A percentile compares a stretch with the other conserved stretches of the same genome.
Conservation (phyloP, 768 basidiomycete genomes). For the Leccinum ochraceum region DNA sequence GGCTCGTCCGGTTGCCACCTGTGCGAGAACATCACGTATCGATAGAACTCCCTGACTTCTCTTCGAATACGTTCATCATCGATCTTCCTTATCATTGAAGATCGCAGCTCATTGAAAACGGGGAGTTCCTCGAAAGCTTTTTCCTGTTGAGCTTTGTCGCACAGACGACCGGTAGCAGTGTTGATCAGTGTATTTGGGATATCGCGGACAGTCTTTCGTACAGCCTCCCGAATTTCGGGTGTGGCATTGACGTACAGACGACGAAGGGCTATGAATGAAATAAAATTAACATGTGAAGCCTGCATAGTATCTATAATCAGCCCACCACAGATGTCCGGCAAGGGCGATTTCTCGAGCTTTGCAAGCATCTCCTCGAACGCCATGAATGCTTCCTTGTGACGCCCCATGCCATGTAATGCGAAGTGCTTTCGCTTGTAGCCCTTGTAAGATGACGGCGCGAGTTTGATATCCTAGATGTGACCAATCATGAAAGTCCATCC, state of each 20-base stretch:
- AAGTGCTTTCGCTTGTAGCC: neutral
- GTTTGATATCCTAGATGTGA: neutral
- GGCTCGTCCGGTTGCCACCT: neutral
- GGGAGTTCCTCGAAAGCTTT: neutral
- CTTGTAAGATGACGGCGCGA: neutral
- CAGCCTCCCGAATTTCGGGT: neutral
- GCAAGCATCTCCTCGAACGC: neutral
- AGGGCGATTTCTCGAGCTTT: neutral
- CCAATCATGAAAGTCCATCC: neutral
- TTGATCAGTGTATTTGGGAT: neutral
- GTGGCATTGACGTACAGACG: neutral
- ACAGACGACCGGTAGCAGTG: neutral
- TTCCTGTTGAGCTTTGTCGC: neutral
- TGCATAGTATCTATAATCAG: neutral
- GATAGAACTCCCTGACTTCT: neutral
- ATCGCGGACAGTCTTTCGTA: neutral
- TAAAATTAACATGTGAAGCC: neutral
- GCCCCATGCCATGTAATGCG: neutral
- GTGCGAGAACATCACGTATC: neutral
- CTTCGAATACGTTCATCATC: neutral
- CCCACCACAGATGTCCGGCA: neutral
- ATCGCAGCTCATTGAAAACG: neutral
- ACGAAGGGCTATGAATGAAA: neutral
- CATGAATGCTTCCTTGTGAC: neutral
- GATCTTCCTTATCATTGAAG: neutral